phyloP scores from a whole-genome alignment of 78 protist species.

The Bigelowiella natans region DNA sequence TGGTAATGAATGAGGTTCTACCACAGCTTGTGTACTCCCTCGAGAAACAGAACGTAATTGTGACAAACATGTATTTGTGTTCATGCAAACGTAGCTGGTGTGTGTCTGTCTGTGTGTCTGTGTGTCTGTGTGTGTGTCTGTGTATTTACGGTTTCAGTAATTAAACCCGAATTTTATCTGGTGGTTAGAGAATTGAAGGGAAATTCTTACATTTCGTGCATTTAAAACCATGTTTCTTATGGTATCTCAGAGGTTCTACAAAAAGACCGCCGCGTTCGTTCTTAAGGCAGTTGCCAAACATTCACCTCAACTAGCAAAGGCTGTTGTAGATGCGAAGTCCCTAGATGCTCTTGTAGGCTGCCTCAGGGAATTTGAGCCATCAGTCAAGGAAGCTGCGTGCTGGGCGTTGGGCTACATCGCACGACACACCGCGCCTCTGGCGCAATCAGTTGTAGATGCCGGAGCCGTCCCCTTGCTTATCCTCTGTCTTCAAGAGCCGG shows the following conservation, averaged over 20 bases:
- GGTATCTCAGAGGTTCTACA: slow-evolving; percentile 48
- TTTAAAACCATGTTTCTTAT: too few species aligned
- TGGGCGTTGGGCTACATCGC: slow-evolving; percentile 88
- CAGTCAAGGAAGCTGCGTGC: slow-evolving; percentile 78
- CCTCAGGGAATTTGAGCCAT: slow-evolving; percentile 81
- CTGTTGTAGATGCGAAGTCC: slow-evolving; percentile 74
- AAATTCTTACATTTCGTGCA: too few species aligned
- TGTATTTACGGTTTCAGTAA: too few species aligned
- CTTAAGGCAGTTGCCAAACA: slow-evolving; percentile 73
- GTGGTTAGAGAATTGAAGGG: too few species aligned
- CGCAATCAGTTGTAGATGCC: slow-evolving; percentile 58
- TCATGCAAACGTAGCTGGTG: not conserved
- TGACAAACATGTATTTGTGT: too few species aligned
- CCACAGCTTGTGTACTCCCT: slow-evolving; percentile 75
- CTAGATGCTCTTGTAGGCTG: slow-evolving; percentile 63
- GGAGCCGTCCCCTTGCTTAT: slow-evolving; percentile 77
- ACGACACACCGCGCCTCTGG: slow-evolving; percentile 40
- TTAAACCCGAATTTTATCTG: too few species aligned
- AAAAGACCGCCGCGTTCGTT: slow-evolving; percentile 79
- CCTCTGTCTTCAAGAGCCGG: slow-evolving; percentile 86
- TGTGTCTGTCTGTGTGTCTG: not conserved
- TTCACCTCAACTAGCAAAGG: slow-evolving; percentile 71
- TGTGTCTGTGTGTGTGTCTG: not conserved
- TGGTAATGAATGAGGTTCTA: slow-evolving; percentile 67
- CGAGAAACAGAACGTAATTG: slow-evolving; percentile 53